Evolutionary conservation across 2,329 filamentous ascomycete genomes (phyloP), one percentile per base, ranked within the genome.

Genomic region (Parafenestella ontariensis): DNA sequence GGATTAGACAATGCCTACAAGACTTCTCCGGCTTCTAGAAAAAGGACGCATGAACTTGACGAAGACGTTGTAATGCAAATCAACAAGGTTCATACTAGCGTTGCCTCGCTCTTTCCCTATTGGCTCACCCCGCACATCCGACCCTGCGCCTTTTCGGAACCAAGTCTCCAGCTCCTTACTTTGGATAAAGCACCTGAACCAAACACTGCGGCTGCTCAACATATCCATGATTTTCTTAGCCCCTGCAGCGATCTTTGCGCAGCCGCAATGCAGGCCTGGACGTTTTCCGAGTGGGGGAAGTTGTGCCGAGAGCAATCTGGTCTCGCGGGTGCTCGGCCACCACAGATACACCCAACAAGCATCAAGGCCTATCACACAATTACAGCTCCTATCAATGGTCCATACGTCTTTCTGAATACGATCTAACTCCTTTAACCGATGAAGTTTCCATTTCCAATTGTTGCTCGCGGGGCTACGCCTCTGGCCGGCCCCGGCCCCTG

Each of bases 121-220:
- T 54, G 41, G 52, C 28, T 40, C 20, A 54, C 46, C 52, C 52
- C 52, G 40, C 46, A 49, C 40, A 46, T 42, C 28, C 37, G 40
- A 29, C 46, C 46, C 46, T 45, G 41, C 26, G 23, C 11, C 41
- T 3, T 13, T 46, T 26, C 46, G 36, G 46, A 31, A 40, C 48
- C 46, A 23, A 36, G 24, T 40, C 46, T 18, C 31, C 40, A 23
- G 39, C 23, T 49, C 20, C 31, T 52, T 21, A 52, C 43, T 52
- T 41, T 54, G 52, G 52, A 46, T 54, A 49, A 54, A 46, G 45
- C 46, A 20, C 20, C 17, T 36, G 28, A 31, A 48, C 46, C 52
- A 49, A 41, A 54, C 42, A 46, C 41, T 45, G 23, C 34, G 42
- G 43, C 46, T 49, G 46, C 28, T 46, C 29, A 53, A 31, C 21